Evolutionary conservation across 2,329 filamentous ascomycete species (phyloP).

Genomic region (Mycosphaerella arachidis): DNA sequence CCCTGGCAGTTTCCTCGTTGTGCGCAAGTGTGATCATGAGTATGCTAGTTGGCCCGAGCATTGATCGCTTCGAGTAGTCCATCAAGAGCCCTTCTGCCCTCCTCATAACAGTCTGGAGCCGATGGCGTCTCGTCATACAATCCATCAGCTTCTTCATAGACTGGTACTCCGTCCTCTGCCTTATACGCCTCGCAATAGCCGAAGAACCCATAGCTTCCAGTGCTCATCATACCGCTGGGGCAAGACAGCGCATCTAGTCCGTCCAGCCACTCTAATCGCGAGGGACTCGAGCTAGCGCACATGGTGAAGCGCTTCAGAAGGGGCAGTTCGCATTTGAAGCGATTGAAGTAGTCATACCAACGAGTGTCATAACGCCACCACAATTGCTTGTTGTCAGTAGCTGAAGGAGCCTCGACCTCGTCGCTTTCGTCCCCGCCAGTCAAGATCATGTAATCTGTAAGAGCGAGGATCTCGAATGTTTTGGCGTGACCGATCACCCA

Average conservation of each 20-base stretch:
- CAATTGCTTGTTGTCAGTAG: not conserved
- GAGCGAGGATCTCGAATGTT: slow-evolving; percentile 40
- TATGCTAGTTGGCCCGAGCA: not conserved
- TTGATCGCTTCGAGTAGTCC: not conserved
- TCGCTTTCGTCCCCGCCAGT: not conserved
- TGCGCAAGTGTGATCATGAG: no score
- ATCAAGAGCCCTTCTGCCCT: not conserved
- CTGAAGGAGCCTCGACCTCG: not conserved
- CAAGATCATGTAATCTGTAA: slow-evolving; percentile 41
- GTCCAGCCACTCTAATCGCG: not conserved
- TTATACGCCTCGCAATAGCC: not conserved
- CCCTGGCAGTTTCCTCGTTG: no score
- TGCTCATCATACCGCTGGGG: not conserved
- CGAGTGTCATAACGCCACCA: slow-evolving; percentile 6
- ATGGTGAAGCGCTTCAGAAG: slow-evolving; percentile 10
- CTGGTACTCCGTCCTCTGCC: not conserved
- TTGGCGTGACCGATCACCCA: slow-evolving; percentile 42
- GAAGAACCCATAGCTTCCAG: not conserved
- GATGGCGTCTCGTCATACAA: not conserved
- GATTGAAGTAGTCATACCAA: slow-evolving; percentile 11
- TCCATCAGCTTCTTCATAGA: not conserved
- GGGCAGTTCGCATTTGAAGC: not conserved
- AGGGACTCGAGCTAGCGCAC: not conserved
- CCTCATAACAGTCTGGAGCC: not conserved
- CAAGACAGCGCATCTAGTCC: not conserved